phyloP scores from a whole-genome alignment of 768 basidiomycete genomes.

The Terana coerulea region DNA sequence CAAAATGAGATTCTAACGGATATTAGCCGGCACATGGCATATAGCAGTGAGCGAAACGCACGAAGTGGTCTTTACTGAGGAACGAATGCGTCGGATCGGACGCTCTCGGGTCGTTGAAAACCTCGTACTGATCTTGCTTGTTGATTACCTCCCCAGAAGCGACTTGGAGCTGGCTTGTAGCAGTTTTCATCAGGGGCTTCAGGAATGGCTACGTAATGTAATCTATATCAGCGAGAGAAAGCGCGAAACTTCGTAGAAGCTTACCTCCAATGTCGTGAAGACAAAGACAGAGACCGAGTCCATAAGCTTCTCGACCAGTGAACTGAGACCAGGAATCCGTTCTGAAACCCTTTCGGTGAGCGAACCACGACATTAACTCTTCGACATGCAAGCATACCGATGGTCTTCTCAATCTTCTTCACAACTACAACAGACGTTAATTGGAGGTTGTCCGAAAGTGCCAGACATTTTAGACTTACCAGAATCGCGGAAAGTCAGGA shows the following conservation, averaged over 20 bases:
- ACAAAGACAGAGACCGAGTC: conserved; percentile 79
- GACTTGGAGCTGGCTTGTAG: conserved; percentile 55
- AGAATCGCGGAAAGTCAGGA: conserved; percentile 80
- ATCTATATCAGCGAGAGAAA: neutral
- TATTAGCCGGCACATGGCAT: neutral
- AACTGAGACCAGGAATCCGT: conserved; percentile 76
- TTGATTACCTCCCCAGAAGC: conserved; percentile 78
- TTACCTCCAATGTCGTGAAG: conserved; percentile 77
- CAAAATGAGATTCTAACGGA: conserved; percentile 63
- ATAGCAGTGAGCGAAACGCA: conserved; percentile 33
- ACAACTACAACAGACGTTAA: conserved; percentile 37
- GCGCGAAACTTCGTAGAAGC: too few species aligned
- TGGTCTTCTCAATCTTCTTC: conserved; percentile 76
- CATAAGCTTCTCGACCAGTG: conserved; percentile 74
- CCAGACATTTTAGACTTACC: conserved; percentile 35
- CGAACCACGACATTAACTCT: neutral
- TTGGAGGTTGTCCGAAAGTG: too few species aligned
- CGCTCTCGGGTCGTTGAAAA: conserved; percentile 83
- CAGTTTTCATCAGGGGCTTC: conserved; percentile 71
- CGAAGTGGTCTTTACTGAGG: conserved; percentile 87
- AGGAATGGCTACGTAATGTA: conserved; percentile 58
- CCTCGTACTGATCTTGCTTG: conserved; percentile 77
- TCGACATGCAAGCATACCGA: conserved; percentile 39
- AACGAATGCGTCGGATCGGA: conserved; percentile 89
- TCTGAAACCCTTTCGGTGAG: too few species aligned